phyloP scores from a whole-genome alignment of 441 rosid genomes.

The Euphorbia corollata region DNA sequence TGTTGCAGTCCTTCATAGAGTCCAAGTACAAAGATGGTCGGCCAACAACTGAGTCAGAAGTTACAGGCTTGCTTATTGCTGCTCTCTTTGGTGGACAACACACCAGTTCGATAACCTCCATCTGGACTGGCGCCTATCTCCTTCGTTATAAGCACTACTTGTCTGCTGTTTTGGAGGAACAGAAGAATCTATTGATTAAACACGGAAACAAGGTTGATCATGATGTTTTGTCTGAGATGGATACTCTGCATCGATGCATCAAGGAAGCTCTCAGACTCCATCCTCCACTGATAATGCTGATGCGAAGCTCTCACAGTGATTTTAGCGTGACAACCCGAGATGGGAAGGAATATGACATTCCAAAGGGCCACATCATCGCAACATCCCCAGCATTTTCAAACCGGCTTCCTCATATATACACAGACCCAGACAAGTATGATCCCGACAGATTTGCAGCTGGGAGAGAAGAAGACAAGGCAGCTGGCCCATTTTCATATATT shows the following conservation, averaged over 20 bases:
- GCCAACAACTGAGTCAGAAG: slow-evolving; percentile 76
- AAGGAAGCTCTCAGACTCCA: slow-evolving; percentile 98
- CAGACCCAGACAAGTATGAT: slow-evolving; percentile 77
- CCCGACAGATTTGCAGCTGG: slow-evolving; percentile 77
- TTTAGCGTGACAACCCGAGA: slow-evolving; percentile 74
- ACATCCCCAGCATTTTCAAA: slow-evolving; percentile 98
- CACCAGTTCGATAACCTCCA: slow-evolving; percentile 98
- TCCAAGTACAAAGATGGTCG: slow-evolving; percentile 94
- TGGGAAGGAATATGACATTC: slow-evolving; percentile 79
- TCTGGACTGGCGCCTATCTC: slow-evolving; percentile 95
- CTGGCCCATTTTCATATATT: slow-evolving; percentile 82
- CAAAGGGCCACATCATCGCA: slow-evolving; percentile 91
- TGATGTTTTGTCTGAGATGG: slow-evolving; percentile 89
- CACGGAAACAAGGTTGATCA: slow-evolving; percentile 86
- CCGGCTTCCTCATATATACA: slow-evolving; percentile 72
- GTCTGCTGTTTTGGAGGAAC: slow-evolving; percentile 68
- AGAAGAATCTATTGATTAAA: slow-evolving; percentile 57
- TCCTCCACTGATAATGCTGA: slow-evolving; percentile 89
- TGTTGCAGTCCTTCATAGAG: slow-evolving; percentile 93
- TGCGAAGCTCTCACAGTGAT: slow-evolving; percentile 79
- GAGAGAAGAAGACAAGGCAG: slow-evolving; percentile 91
- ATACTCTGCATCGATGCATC: slow-evolving; percentile 75
- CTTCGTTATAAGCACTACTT: slow-evolving; percentile 51
- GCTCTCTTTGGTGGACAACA: slow-evolving; percentile 99
- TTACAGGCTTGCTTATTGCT: slow-evolving; percentile 93